These are phyloP conservation scores for Otatea glauca DNA, from an alignment of 176 grass and related monocot species.

Conservation along the genomic window DNA sequence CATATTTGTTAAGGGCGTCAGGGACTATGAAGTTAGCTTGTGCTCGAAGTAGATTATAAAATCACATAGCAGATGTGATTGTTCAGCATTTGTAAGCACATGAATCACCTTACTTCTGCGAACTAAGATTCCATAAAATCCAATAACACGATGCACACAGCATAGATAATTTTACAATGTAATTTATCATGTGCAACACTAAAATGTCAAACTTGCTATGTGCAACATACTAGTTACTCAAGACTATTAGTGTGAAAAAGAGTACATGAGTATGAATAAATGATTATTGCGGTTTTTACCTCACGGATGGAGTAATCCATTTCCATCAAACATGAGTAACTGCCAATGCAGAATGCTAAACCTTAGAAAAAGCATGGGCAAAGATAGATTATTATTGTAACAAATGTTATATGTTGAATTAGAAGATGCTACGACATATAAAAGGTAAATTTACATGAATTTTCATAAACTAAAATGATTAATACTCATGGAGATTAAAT, in stretches of 20 bases:
- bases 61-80: constrained; percentile 9
- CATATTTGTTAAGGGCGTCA: background rate
- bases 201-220: constrained; percentile 16
- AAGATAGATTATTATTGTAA: constrained; percentile 11
- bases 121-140: background rate
- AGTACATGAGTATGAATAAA: background rate
- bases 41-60: background rate
- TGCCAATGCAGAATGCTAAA: constrained; percentile 42
- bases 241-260: background rate
- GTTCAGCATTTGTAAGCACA: background rate
- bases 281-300: constrained; percentile 45
- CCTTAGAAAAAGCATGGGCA: constrained; percentile 31
- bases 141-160: background rate
- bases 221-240: background rate
- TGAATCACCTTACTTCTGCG: background rate
- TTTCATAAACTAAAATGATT: background rate
- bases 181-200: constrained; percentile 9
- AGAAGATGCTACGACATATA: background rate
- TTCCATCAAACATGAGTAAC: constrained; percentile 97
- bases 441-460: constrained; percentile 1
- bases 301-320: constrained; percentile 94
- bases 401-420: background rate
- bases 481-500: background rate
- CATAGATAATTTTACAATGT: constrained; percentile 14
- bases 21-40: background rate